Conservation (phyloP, 2,329 filamentous ascomycete genomes). For the Pleomassaria siparia region DNA sequence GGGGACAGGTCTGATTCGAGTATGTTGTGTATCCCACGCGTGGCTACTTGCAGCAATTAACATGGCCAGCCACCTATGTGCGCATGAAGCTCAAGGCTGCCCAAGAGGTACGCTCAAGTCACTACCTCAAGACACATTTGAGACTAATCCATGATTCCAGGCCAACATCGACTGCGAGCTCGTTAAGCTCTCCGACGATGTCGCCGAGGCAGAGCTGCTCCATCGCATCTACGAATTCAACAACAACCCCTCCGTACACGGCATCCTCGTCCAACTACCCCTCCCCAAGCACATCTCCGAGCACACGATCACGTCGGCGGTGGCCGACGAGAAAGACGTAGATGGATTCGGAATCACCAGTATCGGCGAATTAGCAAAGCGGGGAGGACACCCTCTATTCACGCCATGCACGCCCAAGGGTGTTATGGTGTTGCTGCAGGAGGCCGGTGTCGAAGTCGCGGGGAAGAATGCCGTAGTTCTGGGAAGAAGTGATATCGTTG, state of each 20-base stretch:
- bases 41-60: constrained; percentile 26
- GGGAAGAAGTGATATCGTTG: constrained; percentile 94
- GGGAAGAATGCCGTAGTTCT: constrained; percentile 95
- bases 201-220: constrained; percentile 82
- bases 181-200: constrained; percentile 77
- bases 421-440: constrained; percentile 87
- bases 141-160: constrained; percentile 47
- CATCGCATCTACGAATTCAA: constrained; percentile 81
- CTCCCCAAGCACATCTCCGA: constrained; percentile 88
- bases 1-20: constrained; percentile 91
- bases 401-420: constrained; percentile 95
- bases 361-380: constrained; percentile 96
- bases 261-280: constrained; percentile 91
- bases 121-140: not conserved
- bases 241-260: constrained; percentile 82
- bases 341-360: constrained; percentile 94
- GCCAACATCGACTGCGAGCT: constrained; percentile 88
- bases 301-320: constrained; percentile 84
- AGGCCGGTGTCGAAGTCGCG: constrained; percentile 77
- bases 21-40: constrained; percentile 49
- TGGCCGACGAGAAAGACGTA: constrained; percentile 93
- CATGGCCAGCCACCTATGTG: constrained; percentile 80
- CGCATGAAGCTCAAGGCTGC: constrained; percentile 99
- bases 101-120: constrained; percentile 65
- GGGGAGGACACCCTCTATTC: constrained; percentile 85